Conservation (phyloP, 2,329 filamentous ascomycete genomes). For the Diaporthe vaccinii region DNA sequence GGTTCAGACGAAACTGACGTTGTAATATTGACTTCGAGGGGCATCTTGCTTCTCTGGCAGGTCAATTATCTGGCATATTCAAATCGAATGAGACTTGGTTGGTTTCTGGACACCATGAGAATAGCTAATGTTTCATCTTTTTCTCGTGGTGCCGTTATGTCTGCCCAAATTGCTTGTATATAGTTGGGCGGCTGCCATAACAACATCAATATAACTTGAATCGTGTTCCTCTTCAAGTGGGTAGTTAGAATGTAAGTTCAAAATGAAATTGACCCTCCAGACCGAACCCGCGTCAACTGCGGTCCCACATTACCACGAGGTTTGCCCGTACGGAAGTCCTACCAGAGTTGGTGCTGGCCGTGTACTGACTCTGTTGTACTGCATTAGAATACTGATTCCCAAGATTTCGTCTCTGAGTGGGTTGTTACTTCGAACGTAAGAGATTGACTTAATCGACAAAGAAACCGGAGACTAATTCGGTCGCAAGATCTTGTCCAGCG, state of each 20-base stretch:
- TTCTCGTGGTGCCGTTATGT: background rate
- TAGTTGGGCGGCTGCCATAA: background rate
- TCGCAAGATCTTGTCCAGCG: constrained; percentile 15
- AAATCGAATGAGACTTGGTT: background rate
- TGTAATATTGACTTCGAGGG: background rate
- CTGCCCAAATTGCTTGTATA: background rate
- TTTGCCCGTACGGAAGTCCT: too few species aligned
- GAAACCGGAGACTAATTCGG: background rate
- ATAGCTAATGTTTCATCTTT: background rate
- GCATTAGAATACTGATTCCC: too few species aligned
- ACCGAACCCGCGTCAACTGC: background rate
- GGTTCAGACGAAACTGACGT: constrained; percentile 27
- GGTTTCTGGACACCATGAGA: background rate
- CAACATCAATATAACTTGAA: background rate
- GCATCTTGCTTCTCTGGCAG: background rate
- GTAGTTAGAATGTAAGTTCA: background rate
- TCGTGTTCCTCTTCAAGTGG: background rate
- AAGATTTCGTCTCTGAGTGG: background rate
- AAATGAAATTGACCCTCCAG: background rate
- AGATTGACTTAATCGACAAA: background rate
- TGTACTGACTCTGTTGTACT: background rate
- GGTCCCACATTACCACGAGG: background rate
- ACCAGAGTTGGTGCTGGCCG: background rate
- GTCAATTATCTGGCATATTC: too few species aligned
- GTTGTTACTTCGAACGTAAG: background rate